A percentile compares a stretch with the other conserved stretches of the same genome.
phyloP scores from a whole-genome alignment of 148 eudicot species.

The Rhododendron ovatum region DNA sequence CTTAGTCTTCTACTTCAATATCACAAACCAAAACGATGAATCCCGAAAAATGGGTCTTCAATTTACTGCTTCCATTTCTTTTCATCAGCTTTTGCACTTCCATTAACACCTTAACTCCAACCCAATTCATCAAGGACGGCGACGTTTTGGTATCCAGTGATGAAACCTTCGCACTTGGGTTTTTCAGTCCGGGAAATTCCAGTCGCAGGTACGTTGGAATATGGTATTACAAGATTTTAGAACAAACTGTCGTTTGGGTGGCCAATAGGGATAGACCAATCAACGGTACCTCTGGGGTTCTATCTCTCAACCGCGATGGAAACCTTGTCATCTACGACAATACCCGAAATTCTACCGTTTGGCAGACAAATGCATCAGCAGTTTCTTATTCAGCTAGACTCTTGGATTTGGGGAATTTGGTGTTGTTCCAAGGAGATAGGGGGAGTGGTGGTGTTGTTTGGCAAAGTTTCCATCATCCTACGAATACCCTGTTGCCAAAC shows the following conservation, averaged over 20 bases:
- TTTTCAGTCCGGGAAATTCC: constrained; percentile 2
- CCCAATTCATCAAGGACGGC: neutral
- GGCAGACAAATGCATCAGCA: too few species aligned
- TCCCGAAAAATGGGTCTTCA: neutral
- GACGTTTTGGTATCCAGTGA: constrained; percentile 7
- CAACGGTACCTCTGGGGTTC: constrained; percentile 4
- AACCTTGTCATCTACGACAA: too few species aligned
- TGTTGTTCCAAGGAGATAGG: too few species aligned
- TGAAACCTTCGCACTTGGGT: constrained; percentile 13
- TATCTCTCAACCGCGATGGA: too few species aligned
- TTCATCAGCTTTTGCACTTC: neutral
- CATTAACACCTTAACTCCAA: constrained; percentile 1
- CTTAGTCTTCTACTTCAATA: too few species aligned
- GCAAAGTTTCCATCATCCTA: too few species aligned
- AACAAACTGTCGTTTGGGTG: neutral
- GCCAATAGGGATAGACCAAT: constrained; percentile 7
- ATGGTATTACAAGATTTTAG: constrained; percentile 15
- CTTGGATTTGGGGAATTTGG: too few species aligned
- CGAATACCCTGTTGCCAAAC: too few species aligned
- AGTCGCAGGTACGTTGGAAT: constrained; percentile 16
- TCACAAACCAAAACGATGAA: neutral
- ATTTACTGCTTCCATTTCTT: neutral
- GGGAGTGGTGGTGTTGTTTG: too few species aligned
- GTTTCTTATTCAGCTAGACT: too few species aligned
- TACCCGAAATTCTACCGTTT: too few species aligned